Conservation (phyloP, 345 rosid genomes). For the thale cress (Arabidopsis thaliana) region DNA sequence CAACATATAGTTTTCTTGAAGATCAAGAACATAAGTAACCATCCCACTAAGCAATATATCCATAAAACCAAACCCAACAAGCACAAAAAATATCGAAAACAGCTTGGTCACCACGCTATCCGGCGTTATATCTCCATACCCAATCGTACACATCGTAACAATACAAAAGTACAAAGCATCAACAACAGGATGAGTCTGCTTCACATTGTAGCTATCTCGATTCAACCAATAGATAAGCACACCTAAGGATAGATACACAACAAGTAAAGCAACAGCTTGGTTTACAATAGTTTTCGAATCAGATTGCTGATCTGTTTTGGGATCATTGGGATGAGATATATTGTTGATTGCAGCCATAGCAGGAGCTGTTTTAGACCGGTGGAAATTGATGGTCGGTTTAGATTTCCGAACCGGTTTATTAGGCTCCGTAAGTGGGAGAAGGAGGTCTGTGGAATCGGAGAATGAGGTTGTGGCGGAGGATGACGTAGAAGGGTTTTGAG, state of each 20-base stretch:
- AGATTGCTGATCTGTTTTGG: constrained; percentile 51
- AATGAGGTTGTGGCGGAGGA: constrained; percentile 61
- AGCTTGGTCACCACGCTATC: constrained; percentile 63
- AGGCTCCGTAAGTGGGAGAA: constrained; percentile 41
- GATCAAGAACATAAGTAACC: constrained; percentile 85
- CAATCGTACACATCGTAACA: constrained; percentile 96
- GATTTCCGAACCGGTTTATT: constrained; percentile 51
- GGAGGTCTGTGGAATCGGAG: constrained; percentile 40
- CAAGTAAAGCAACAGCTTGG: constrained; percentile 58
- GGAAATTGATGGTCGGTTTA: constrained; percentile 48
- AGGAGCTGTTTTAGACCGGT: constrained; percentile 85
- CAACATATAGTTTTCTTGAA: constrained; percentile 80
- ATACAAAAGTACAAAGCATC: constrained; percentile 90
- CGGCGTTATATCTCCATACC: constrained; percentile 92
- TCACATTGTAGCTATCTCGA: constrained; percentile 55
- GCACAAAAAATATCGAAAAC: constrained; percentile 83
- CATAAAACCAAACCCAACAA: constrained; percentile 84
- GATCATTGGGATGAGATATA: constrained; percentile 34
- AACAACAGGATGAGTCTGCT: constrained; percentile 81
- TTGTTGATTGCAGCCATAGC: constrained; percentile 78
- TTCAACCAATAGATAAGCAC: constrained; percentile 70
- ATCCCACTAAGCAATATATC: constrained; percentile 80
- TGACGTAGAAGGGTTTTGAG: constrained; percentile 50
- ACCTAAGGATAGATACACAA: constrained; percentile 69
- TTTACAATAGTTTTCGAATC: constrained; percentile 63